Evolutionary conservation across 352 stramenopile species (phyloP).

Genomic region (Globisporangium mamillatum): DNA sequence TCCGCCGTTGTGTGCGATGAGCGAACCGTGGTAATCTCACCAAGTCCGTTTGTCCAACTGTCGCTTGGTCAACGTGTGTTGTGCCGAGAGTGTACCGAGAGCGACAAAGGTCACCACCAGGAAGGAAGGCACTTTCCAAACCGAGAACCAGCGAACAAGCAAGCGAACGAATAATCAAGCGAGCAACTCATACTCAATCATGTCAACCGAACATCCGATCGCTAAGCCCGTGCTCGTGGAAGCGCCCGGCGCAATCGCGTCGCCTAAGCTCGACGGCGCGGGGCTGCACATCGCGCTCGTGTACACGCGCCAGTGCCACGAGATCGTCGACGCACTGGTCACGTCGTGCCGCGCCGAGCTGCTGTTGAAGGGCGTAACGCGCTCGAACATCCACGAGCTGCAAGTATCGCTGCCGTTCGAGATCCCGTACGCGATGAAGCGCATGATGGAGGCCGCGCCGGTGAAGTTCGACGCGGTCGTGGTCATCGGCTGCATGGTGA

Average conservation of each 20-base stretch:
- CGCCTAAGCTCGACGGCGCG: slow-evolving; percentile 21
- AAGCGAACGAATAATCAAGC: background rate
- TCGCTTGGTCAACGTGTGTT: background rate
- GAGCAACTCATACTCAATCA: background rate
- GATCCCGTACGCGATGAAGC: slow-evolving; percentile 32
- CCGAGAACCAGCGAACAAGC: background rate
- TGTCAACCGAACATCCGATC: background rate
- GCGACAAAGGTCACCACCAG: too few relatives aligned
- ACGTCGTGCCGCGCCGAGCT: slow-evolving; percentile 31
- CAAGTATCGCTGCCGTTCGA: slow-evolving; percentile 34
- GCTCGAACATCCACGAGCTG: slow-evolving; percentile 27
- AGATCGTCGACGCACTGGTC: slow-evolving; percentile 29
- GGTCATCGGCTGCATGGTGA: slow-evolving; percentile 21
- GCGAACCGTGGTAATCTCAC: background rate
- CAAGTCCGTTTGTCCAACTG: background rate
- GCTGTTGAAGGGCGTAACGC: slow-evolving; percentile 28
- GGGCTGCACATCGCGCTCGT: slow-evolving; percentile 29
- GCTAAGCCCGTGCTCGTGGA: slow-evolving; percentile 2
- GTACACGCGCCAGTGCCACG: slow-evolving; percentile 23
- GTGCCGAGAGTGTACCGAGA: too few relatives aligned
- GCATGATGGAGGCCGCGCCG: slow-evolving; percentile 16
- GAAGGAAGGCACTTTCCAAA: background rate
- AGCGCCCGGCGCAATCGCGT: background rate
- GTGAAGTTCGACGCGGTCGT: slow-evolving; percentile 23
- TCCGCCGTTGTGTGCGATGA: background rate